Evolutionary conservation across 345 rosid species (phyloP), one percentile per base, ranked within the genome.

Genomic region (Microcos paniculata): DNA sequence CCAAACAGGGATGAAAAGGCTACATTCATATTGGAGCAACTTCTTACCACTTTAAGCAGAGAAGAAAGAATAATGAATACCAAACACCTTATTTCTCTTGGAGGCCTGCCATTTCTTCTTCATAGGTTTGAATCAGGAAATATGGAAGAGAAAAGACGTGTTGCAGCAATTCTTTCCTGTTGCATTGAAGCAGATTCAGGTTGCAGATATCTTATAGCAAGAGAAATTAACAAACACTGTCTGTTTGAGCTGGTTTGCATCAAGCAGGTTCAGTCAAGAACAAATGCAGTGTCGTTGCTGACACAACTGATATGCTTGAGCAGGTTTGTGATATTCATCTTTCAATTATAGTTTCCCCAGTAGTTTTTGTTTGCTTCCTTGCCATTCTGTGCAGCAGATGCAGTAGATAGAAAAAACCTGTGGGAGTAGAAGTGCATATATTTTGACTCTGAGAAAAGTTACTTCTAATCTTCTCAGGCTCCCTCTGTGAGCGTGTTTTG

Each of bases 161-260:
- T 77, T 2, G 86, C 84, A 38, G 78, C 78, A 52, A 82, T 90
- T 45, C 73, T 90, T 72, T 77, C 76, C 16, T 79, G 71, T 74
- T 90, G 85, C 51, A 84, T 87, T 26, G 87, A 90, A 82, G 88
- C 87, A 76, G 90, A 88, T 73, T 62, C 79, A 35, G 63, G 79
- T 57, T 87, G 88, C 85, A 80, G 87, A 82, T 75, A 75, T 75
- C 85, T 65, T 70, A 84, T 90, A 72, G 75, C 78, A 43, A 71
- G 78, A 59, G 73, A 58, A 10, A 78, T 87, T 26, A 82, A 81
- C 51, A 83, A 48, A 31, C 73, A 66, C 40, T 42, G 81, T 67
- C 84, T 90, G 52, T 71, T 90, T 38, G 86, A 84, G 77, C 73
- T 85, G 69, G 83, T 90, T 58, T 85, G 76, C 61, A 79, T 83